Evolutionary conservation across 805 yeast genomes (phyloP).

Genomic region (Ogataea ramenticola): DNA sequence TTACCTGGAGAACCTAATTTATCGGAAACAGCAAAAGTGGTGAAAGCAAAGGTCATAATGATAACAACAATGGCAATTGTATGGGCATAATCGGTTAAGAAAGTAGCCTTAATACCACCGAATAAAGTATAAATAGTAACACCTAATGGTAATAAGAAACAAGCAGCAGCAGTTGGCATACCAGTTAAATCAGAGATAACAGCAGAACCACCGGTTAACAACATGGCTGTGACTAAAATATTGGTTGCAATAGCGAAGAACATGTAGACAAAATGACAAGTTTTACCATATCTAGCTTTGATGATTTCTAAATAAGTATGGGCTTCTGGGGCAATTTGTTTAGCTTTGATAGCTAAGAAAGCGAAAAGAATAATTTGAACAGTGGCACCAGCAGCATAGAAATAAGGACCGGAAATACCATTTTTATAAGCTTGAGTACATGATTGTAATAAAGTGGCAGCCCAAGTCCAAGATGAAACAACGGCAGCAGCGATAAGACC

Average conservation of each 20-base stretch:
- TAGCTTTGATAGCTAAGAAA: conserved; percentile 80
- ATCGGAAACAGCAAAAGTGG: conserved; percentile 64
- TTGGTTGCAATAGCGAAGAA: conserved; percentile 85
- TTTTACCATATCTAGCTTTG: conserved; percentile 71
- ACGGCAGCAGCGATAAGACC: conserved; percentile 87
- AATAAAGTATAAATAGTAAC: conserved; percentile 66
- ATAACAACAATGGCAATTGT: conserved; percentile 76
- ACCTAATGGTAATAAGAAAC: conserved; percentile 76
- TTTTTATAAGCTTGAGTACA: conserved; percentile 71
- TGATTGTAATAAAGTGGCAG: conserved; percentile 69
- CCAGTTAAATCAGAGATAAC: conserved; percentile 78
- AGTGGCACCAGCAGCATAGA: conserved; percentile 88
- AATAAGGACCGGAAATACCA: conserved; percentile 77
- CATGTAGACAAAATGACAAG: conserved; percentile 61
- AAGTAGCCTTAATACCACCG: conserved; percentile 81
- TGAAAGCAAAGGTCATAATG: conserved; percentile 74
- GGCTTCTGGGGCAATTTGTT: conserved; percentile 83
- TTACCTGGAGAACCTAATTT: conserved; percentile 74
- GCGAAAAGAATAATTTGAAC: conserved; percentile 85
- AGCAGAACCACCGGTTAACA: conserved; percentile 85
- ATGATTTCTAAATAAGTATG: conserved; percentile 88
- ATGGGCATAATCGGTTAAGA: conserved; percentile 72
- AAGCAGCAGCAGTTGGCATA: conserved; percentile 67
- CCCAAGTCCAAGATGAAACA: conserved; percentile 92
- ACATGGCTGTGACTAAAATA: conserved; percentile 86